Conservation (phyloP, 1,284 basidiomycete species). For the Leccinum insolens region DNA sequence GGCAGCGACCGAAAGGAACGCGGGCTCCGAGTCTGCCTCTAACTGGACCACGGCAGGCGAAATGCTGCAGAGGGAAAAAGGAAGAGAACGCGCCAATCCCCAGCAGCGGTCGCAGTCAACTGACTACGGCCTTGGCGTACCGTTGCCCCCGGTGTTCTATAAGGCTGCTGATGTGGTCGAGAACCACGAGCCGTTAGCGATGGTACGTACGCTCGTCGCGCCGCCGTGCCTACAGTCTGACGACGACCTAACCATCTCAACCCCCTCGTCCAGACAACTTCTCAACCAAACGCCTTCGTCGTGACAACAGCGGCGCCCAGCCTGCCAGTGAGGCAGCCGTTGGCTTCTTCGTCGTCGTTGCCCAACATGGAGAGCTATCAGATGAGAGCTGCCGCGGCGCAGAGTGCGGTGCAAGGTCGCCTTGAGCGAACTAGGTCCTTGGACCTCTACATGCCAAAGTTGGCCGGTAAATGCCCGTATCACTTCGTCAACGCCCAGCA, state of each 20-base stretch:
- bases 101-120: neutral
- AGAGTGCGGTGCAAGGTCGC: neutral
- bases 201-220: too few relatives aligned
- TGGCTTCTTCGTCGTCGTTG: neutral
- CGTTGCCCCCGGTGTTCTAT: neutral
- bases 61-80: neutral
- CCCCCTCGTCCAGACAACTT: neutral
- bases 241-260: too few relatives aligned
- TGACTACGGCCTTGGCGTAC: neutral
- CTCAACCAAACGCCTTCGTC: neutral
- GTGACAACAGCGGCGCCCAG: neutral
- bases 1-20: neutral
- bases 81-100: neutral
- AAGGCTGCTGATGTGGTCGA: neutral
- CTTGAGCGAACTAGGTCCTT: neutral
- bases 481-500: slow-evolving; percentile 6
- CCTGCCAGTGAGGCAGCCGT: neutral
- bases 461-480: slow-evolving; percentile 6
- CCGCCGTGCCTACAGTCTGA: too few relatives aligned
- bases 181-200: neutral
- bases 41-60: neutral
- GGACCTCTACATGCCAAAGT: slow-evolving; percentile 6
- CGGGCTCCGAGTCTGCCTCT: neutral
- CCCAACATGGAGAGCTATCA: neutral
- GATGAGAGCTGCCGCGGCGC: neutral